Conservation (phyloP, 192 early-diverging fungal species). For the Entomortierella chlamydospora region DNA sequence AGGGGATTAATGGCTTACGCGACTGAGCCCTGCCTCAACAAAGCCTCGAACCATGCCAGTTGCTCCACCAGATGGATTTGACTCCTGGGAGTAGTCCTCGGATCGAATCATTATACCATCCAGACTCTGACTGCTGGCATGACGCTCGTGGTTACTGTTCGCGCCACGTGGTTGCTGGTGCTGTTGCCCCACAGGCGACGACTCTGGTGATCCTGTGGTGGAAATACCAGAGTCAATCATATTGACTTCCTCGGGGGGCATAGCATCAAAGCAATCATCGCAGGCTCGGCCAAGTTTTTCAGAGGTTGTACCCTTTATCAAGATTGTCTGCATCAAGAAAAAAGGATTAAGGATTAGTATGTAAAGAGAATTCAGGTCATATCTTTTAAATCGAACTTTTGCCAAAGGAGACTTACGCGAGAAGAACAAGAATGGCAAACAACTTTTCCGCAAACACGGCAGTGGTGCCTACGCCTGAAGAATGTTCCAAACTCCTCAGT, state of each 20-base stretch:
- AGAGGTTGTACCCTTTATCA: slow-evolving; percentile 44
- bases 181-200: slow-evolving; percentile 6
- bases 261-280: slow-evolving; percentile 55
- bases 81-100: slow-evolving; percentile 26
- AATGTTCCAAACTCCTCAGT: slow-evolving; percentile 71
- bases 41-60: slow-evolving; percentile 47
- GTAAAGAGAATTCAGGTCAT: background rate
- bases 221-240: background rate
- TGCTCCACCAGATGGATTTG: background rate
- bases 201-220: slow-evolving; percentile 5
- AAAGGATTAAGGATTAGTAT: background rate
- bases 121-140: slow-evolving; percentile 23
- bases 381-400: too few species aligned
- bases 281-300: slow-evolving; percentile 58
- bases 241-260: slow-evolving; percentile 54
- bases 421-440: slow-evolving; percentile 81
- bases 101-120: slow-evolving; percentile 31
- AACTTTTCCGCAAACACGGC: slow-evolving; percentile 82
- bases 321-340: slow-evolving; percentile 42
- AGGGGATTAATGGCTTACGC: slow-evolving; percentile 20
- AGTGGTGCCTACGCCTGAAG: slow-evolving; percentile 80
- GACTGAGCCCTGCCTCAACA: slow-evolving; percentile 44
- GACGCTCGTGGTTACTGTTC: background rate
- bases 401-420: slow-evolving; percentile 62
- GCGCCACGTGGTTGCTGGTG: background rate